A percentile compares a stretch with the other conserved stretches of the same genome.
phyloP scores from a whole-genome alignment of 352 stramenopile species.

The Phytophthora multivora region DNA sequence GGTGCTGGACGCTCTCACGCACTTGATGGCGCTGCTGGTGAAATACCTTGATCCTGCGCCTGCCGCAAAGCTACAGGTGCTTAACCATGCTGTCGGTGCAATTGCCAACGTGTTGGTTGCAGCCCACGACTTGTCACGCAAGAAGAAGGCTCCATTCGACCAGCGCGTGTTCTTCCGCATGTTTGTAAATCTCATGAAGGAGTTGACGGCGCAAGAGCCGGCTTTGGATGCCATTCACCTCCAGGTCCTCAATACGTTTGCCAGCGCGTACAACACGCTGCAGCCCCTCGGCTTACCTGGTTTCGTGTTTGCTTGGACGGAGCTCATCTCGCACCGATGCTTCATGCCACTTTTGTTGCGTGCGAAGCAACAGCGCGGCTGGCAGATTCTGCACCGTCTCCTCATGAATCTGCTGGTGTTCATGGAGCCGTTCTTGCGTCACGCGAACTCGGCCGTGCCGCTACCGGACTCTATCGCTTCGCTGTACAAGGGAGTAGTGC shows the following conservation, averaged over 20 bases:
- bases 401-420: slow-evolving; percentile 98
- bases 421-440: slow-evolving; percentile 95
- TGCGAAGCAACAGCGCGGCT: slow-evolving; percentile 95
- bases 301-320: slow-evolving; percentile 99
- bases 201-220: slow-evolving; percentile 95
- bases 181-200: slow-evolving; percentile 97
- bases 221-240: slow-evolving; percentile 94
- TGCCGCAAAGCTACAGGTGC: slow-evolving; percentile 81
- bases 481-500: slow-evolving; percentile 98
- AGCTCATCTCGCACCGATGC: slow-evolving; percentile 97
- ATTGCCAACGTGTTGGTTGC: slow-evolving; percentile 95
- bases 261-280: slow-evolving; percentile 96
- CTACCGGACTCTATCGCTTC: slow-evolving; percentile 92
- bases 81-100: slow-evolving; percentile 96
- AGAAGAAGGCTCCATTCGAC: slow-evolving; percentile 93
- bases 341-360: slow-evolving; percentile 98
- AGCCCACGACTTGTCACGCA: slow-evolving; percentile 76
- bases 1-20: slow-evolving; percentile 96
- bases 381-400: slow-evolving; percentile 97
- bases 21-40: slow-evolving; percentile 96
- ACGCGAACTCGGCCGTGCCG: slow-evolving; percentile 73
- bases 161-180: slow-evolving; percentile 99
- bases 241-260: slow-evolving; percentile 97
- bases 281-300: slow-evolving; percentile 95
- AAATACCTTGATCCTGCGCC: slow-evolving; percentile 92